Base-by-base conservation (phyloP, 352 stramenopile genomes). In the Chrysophaeum taylorii region DNA sequence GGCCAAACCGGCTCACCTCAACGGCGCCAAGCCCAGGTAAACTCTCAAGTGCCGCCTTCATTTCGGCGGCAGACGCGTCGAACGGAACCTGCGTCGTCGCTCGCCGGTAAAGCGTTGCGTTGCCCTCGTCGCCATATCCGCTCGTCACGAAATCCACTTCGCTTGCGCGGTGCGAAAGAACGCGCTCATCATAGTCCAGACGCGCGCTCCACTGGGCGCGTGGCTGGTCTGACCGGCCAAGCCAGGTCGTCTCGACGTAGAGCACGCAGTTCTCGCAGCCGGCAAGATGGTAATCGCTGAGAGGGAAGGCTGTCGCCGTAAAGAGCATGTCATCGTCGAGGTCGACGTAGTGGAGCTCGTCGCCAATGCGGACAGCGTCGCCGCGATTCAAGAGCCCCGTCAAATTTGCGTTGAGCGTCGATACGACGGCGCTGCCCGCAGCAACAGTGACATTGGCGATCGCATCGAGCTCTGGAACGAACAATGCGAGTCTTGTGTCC, bases 1-100 rank as follows among this genome's bases (percentile, higher is more conserved):
- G 79, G 14, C 82, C 76, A 33, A 90, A 75, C n/a, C 92, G 85
- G 63, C 89, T 83, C 0, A 97, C 88, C 23, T 92, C 83, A 4
- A 97, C 88, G n/a, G 85, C 77, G 0, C 91, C 91, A 29, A 94
- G 69, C 61, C 87, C 91, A 15, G 89, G 82, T 2, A 98, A 75
- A 69, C 89, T 79, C 78, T 96, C 85, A 16, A 98, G 67, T 1
- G 89, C 86, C 18, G 72, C 45, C 70, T 84, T 74, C 61, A 90
- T 76, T 66, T 81, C 72, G 33, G 64, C 64, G 41, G 80, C 83
- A 1, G 82, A 84, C 21, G 78, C 72, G 64, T 83, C 77, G 57
- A 72, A 70, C 25, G 76, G 68, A 16, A 89, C 68, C 36, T 82
- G 72, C 14, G 79, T 70, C 50, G 69, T 76, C 38, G 78, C 76